Evolutionary conservation across 139 green algal genomes (phyloP).

Genomic region (Chlorella vulgaris): DNA sequence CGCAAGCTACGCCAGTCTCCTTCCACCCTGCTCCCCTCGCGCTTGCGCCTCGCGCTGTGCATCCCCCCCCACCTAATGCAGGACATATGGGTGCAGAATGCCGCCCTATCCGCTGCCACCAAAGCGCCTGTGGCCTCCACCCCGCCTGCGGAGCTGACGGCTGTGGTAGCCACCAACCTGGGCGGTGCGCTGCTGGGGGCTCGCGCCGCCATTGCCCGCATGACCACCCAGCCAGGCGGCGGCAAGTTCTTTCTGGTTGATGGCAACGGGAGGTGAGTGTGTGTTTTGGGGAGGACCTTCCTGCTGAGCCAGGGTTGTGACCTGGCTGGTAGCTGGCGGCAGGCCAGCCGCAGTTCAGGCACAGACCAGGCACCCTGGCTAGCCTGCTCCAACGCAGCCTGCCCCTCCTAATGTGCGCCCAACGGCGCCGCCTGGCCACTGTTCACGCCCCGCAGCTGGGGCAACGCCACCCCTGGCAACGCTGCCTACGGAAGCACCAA

Average conservation of each 20-base stretch:
- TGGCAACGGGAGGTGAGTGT: constrained; percentile 31
- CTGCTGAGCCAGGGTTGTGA: no score
- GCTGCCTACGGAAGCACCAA: constrained; percentile 53
- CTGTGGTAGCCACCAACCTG: constrained; percentile 51
- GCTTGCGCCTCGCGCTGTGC: not conserved
- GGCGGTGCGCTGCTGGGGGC: constrained; percentile 34
- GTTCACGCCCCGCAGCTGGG: constrained; percentile 22
- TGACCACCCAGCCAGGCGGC: constrained; percentile 37
- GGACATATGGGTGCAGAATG: constrained; percentile 56
- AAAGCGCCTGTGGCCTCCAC: constrained; percentile 37
- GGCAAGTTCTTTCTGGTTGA: constrained; percentile 58
- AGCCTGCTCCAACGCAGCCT: no score
- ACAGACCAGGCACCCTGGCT: no score
- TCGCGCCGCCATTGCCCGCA: constrained; percentile 25
- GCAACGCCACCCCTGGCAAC: constrained; percentile 40
- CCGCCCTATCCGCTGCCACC: not conserved
- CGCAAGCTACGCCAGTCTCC: not conserved
- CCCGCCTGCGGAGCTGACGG: constrained; percentile 9
- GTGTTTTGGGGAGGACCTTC: no score
- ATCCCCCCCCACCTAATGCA: not conserved
- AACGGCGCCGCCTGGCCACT: no score
- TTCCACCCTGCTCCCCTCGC: not conserved
- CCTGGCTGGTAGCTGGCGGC: no score
- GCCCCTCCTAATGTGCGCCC: no score
- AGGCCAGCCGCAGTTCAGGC: no score